phyloP scores from a whole-genome alignment of 805 yeast genomes.

The Blastobotrys mokoenaii region DNA sequence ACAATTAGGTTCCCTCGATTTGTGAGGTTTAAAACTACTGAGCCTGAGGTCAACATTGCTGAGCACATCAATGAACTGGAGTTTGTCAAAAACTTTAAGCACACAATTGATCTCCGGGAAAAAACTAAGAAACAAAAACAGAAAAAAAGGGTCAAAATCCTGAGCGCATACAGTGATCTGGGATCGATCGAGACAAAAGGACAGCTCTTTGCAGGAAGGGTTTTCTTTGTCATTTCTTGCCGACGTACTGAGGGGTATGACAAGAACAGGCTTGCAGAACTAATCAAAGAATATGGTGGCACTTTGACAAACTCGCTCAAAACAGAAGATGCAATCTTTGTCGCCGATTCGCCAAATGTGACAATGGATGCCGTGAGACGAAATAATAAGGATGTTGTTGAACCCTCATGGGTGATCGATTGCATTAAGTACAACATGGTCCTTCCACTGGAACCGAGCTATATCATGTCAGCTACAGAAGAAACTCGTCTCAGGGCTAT shows the following conservation, averaged over 20 bases:
- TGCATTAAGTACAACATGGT: constrained; percentile 39
- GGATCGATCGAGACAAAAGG: constrained; percentile 6
- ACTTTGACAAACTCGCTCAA: constrained; percentile 13
- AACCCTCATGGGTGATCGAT: constrained; percentile 67
- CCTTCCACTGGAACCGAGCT: constrained; percentile 49
- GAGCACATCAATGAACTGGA: constrained; percentile 46
- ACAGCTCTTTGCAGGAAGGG: constrained; percentile 15
- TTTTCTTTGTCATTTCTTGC: constrained; percentile 23
- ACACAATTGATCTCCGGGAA: constrained; percentile 7
- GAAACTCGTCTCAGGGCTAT: constrained; percentile 21
- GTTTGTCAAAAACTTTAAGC: neutral
- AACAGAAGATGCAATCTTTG: neutral
- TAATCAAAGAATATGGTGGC: constrained; percentile 26
- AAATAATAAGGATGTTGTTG: constrained; percentile 50
- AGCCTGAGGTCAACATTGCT: constrained; percentile 35
- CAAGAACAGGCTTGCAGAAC: constrained; percentile 15
- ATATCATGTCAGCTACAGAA: constrained; percentile 12
- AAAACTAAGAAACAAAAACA: constrained; percentile 26
- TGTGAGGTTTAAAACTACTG: constrained; percentile 54
- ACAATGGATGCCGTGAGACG: constrained; percentile 30
- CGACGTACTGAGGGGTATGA: constrained; percentile 16
- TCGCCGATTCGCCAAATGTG: constrained; percentile 25
- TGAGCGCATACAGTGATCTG: constrained; percentile 1
- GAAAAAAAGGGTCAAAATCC: constrained; percentile 4
- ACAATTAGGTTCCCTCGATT: constrained; percentile 76